Conservation (phyloP, 495 filamentous ascomycete genomes). For the Talaromyces adpressus region DNA sequence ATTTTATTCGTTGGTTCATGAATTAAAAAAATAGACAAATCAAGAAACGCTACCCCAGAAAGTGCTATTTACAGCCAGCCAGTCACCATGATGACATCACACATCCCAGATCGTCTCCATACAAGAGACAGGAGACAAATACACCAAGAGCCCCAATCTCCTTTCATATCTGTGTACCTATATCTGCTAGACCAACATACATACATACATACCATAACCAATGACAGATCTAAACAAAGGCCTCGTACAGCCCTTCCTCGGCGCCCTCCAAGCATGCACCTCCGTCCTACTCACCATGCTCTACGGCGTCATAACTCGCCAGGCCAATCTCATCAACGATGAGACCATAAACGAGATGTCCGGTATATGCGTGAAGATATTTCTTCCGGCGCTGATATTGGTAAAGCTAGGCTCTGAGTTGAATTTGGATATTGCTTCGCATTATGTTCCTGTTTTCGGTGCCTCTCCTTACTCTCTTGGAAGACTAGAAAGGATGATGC, state of each 20-base stretch:
- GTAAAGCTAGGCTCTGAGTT: conserved; percentile 61
- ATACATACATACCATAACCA: background rate
- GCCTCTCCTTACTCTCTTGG: background rate
- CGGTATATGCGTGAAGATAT: conserved; percentile 57
- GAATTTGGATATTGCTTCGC: conserved; percentile 42
- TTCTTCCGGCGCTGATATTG: conserved; percentile 65
- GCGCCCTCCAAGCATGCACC: conserved; percentile 62
- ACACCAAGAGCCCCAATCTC: background rate
- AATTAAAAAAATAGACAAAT: background rate
- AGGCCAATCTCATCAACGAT: conserved; percentile 50
- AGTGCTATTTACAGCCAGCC: background rate
- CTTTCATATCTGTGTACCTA: background rate
- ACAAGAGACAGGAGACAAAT: background rate
- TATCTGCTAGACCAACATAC: background rate
- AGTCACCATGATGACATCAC: conserved; percentile 6
- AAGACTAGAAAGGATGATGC: background rate
- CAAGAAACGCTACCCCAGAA: background rate
- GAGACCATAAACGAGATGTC: conserved; percentile 55
- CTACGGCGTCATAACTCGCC: conserved; percentile 54
- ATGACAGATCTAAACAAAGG: conserved; percentile 8
- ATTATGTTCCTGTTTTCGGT: conserved; percentile 53
- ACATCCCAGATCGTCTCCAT: background rate
- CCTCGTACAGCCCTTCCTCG: conserved; percentile 49
- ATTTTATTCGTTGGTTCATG: background rate
- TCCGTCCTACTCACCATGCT: conserved; percentile 63